Evolutionary conservation across 768 basidiomycete species (phyloP).

Genomic region (Pholiota conissans): DNA sequence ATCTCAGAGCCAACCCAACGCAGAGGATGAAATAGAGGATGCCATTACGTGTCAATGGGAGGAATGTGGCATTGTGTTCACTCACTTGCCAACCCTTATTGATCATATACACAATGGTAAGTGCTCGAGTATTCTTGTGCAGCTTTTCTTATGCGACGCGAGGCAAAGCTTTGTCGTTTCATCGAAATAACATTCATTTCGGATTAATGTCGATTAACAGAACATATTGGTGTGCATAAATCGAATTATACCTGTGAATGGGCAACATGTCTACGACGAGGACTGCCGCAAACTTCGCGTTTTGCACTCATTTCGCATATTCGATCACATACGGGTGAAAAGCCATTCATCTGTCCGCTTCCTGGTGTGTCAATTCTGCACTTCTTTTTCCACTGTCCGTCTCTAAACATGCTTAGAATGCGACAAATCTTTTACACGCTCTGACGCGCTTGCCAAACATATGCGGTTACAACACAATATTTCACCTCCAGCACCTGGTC

Average conservation of each 20-base stretch:
- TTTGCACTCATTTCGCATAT: conserved; percentile 91
- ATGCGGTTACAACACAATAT: conserved; percentile 88
- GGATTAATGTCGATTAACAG: conserved; percentile 34
- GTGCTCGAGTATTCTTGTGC: conserved; percentile 20
- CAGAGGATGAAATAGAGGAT: conserved; percentile 40
- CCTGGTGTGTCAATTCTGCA: conserved; percentile 56
- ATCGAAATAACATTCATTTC: background rate
- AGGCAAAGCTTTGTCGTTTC: background rate
- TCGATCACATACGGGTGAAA: conserved; percentile 92
- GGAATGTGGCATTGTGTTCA: conserved; percentile 73
- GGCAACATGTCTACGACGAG: conserved; percentile 76
- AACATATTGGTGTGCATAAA: conserved; percentile 81
- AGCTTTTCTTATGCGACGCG: background rate
- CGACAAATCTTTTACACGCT: conserved; percentile 93
- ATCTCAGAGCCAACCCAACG: conserved; percentile 12
- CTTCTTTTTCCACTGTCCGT: no score
- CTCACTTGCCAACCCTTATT: conserved; percentile 72
- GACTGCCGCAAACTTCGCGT: conserved; percentile 82
- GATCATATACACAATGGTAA: conserved; percentile 82
- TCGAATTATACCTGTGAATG: conserved; percentile 90
- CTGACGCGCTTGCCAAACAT: conserved; percentile 91
- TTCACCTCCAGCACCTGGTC: conserved; percentile 68
- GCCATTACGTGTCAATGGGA: conserved; percentile 84
- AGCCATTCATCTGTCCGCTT: conserved; percentile 81
- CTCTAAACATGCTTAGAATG: conserved; percentile 59